phyloP scores from a whole-genome alignment of 2,329 filamentous ascomycete species.

The Xylariales sp. region DNA sequence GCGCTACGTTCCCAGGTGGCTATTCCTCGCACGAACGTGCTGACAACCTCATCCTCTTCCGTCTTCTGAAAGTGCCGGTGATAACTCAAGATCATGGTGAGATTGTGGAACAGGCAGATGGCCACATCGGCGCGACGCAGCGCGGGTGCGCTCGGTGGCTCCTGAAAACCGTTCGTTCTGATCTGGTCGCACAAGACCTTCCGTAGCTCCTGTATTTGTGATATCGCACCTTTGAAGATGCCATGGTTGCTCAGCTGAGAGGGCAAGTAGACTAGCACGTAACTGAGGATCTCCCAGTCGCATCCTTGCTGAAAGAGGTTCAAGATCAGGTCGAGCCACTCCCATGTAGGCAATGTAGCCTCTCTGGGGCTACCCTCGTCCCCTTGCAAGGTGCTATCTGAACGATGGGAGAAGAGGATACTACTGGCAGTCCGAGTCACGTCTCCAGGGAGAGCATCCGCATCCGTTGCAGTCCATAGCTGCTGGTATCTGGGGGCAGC shows the following conservation, averaged over 20 bases:
- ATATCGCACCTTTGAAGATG: conserved; percentile 69
- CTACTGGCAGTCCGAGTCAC: conserved; percentile 44
- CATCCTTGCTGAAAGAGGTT: conserved; percentile 68
- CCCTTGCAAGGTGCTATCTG: conserved; percentile 9
- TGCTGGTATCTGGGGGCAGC: conserved; percentile 38
- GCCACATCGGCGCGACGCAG: conserved; percentile 84
- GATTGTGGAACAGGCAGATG: conserved; percentile 78
- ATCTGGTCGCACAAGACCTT: conserved; percentile 79
- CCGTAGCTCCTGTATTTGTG: conserved; percentile 71
- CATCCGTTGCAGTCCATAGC: conserved; percentile 56
- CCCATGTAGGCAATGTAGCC: conserved; percentile 52
- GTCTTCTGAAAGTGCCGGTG: conserved; percentile 77
- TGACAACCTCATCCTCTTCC: conserved; percentile 86
- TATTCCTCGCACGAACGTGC: conserved; percentile 80
- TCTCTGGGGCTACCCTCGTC: conserved; percentile 16
- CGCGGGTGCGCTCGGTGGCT: conserved; percentile 73
- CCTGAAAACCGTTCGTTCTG: conserved; percentile 69
- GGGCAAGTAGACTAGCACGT: conserved; percentile 78
- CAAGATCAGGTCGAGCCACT: conserved; percentile 75
- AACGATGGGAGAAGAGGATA: conserved; percentile 41
- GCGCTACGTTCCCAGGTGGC: conserved; percentile 80
- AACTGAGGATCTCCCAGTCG: conserved; percentile 92
- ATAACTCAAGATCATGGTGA: conserved; percentile 88
- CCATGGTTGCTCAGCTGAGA: conserved; percentile 87
- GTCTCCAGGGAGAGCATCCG: conserved; percentile 47